phyloP scores from a whole-genome alignment of 2,329 filamentous ascomycete species.

The Xylaria sp. region DNA sequence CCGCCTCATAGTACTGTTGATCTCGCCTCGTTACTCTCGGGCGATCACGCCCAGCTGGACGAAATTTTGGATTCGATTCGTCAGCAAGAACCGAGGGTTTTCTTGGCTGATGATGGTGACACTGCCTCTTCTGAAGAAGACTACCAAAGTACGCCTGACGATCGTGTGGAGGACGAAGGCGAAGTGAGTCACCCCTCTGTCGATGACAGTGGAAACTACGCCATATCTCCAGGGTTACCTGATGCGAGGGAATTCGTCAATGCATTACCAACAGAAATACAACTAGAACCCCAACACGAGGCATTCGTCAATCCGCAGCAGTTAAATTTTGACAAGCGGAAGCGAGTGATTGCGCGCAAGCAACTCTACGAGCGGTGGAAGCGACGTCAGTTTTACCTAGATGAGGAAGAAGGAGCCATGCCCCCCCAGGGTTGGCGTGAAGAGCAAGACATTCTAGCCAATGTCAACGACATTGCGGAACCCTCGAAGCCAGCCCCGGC shows the following conservation, averaged over 20 bases:
- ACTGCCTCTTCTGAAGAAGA: constrained; percentile 47
- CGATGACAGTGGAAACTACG: constrained; percentile 24
- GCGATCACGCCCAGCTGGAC: constrained; percentile 48
- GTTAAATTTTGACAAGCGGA: constrained; percentile 53
- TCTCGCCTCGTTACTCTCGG: constrained; percentile 47
- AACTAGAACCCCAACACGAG: constrained; percentile 53
- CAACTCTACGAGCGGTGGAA: constrained; percentile 78
- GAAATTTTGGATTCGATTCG: constrained; percentile 50
- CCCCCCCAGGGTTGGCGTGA: constrained; percentile 72
- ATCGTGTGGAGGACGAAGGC: constrained; percentile 40
- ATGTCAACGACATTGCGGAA: constrained; percentile 54
- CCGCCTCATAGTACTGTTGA: constrained; percentile 49
- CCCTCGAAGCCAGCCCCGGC: constrained; percentile 57
- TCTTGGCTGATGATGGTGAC: constrained; percentile 40
- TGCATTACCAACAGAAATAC: constrained; percentile 54
- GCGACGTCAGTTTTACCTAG: constrained; percentile 81
- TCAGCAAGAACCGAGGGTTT: constrained; percentile 38
- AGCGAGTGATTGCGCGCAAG: constrained; percentile 57
- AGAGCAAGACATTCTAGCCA: constrained; percentile 66
- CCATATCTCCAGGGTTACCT: constrained; percentile 32
- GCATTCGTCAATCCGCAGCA: constrained; percentile 52
- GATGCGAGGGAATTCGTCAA: constrained; percentile 49
- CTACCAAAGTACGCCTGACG: constrained; percentile 42
- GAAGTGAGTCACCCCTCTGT: constrained; percentile 30
- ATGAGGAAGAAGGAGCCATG: constrained; percentile 82